Base-by-base conservation (phyloP, 108 stramenopile species). In the Chaetoceros tenuissimus region DNA sequence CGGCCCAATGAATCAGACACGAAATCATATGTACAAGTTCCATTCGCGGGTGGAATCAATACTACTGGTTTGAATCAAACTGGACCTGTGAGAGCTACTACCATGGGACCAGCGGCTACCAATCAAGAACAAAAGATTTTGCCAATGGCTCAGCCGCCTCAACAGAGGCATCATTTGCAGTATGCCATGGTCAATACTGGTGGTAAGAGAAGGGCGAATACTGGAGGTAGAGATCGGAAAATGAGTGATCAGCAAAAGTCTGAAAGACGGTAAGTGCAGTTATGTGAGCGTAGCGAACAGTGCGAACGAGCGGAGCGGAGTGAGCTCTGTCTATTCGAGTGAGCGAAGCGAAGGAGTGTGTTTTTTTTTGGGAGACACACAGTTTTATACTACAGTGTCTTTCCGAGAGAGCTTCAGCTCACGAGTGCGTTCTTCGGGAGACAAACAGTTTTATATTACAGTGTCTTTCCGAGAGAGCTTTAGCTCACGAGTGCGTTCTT, bases 131-230 rank as follows among this genome's bases (percentile, higher is more conserved):
- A 66, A 5, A 43, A 53, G 46, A 51, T 65, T 5, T 77, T 85
- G 2, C 90, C 84, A 22, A 84, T 78, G 55, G 63, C 71, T 27
- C 78, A 82, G 54, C 73, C 85, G 18, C 87, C 84, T 23, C 91
- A 88, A 50, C 74, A 77, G 50, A 67, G 79, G 34, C 87, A 87
- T 63, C 88, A 89, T 62, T 63, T 92, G 70, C 85, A 87, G 59
- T 92, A 84, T 72, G 84, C 81, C 2, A 55, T 57, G 13, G 62
- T 58, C 17, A 77, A 48, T 62, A 17, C 53, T 19, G 20, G 17
- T n/a, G 25, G 21, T 24, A 52, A n/a, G 17, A 24, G 28, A 10
- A 24, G 18, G 18, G 64, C 44, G 2, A 34, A 10, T 55, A 28
- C 30, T 3, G 31, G 57, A 45, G 48, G n/a, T 44, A 44, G 53